phyloP scores from a whole-genome alignment of 305 asterid genomes.

The Striga hermonthica region DNA sequence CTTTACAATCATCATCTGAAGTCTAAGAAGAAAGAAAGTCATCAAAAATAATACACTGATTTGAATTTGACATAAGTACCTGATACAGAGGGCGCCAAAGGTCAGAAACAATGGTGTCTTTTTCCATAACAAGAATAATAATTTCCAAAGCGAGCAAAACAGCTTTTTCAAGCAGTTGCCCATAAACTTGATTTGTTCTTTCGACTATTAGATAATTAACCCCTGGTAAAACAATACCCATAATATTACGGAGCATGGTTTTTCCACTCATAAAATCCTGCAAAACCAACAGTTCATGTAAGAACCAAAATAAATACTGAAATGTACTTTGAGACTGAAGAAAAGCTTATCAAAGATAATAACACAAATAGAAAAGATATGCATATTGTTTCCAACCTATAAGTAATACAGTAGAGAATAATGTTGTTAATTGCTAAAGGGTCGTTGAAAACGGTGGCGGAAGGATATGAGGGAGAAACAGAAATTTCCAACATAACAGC shows the following conservation, averaged over 20 bases:
- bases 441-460: conserved; percentile 3
- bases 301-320: conserved; percentile 17
- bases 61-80: conserved; percentile 42
- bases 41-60: conserved; percentile 14
- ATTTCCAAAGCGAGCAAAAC: conserved; percentile 81
- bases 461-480: background rate
- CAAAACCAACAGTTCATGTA: conserved; percentile 31
- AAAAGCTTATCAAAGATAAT: conserved; percentile 12
- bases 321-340: conserved; percentile 7
- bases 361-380: background rate
- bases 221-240: conserved; percentile 81
- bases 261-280: conserved; percentile 99
- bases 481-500: too few relatives aligned
- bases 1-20: conserved; percentile 20
- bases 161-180: conserved; percentile 77
- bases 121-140: conserved; percentile 75
- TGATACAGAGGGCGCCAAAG: conserved; percentile 93
- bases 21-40: conserved; percentile 14
- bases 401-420: conserved; percentile 21
- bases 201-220: conserved; percentile 66
- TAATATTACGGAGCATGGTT: conserved; percentile 71
- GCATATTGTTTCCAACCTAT: conserved; percentile 11
- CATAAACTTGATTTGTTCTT: conserved; percentile 72
- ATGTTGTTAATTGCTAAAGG: background rate
- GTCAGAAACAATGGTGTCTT: conserved; percentile 68